Evolutionary conservation across 78 protist species (phyloP).

Genomic region (Isochrysis galbana): DNA sequence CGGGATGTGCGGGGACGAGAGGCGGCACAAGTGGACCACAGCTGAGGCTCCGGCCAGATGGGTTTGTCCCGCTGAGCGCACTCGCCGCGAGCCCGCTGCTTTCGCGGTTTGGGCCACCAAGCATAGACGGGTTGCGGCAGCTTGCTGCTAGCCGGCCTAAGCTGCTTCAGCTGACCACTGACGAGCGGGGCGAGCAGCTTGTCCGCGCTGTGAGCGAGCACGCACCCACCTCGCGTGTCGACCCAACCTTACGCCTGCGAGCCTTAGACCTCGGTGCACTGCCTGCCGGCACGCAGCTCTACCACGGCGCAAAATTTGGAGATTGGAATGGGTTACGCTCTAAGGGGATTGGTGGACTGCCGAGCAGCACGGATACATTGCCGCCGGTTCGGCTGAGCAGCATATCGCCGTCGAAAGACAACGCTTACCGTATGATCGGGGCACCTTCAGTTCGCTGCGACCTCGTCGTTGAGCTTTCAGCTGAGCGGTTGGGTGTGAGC

Average conservation of each 20-base stretch:
- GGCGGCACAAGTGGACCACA: no score
- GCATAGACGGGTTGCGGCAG: not conserved
- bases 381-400: no score
- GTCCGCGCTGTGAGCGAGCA: not conserved
- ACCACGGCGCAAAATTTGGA: not conserved
- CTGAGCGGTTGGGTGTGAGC: no score
- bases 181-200: not conserved
- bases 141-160: not conserved
- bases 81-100: not conserved
- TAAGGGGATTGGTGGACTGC: not conserved
- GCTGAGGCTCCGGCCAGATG: not conserved
- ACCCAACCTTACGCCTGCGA: not conserved
- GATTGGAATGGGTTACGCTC: not conserved
- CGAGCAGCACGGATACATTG: not conserved
- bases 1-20: not conserved
- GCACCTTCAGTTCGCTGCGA: no score
- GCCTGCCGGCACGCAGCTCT: not conserved
- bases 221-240: not conserved
- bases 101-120: no score
- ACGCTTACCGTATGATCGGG: no score
- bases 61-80: not conserved
- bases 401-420: no score
- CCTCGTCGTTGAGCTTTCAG: no score
- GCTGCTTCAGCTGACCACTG: not conserved
- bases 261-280: no score